phyloP scores from a whole-genome alignment of 1,284 basidiomycete species.

The Kwoniella shivajii region DNA sequence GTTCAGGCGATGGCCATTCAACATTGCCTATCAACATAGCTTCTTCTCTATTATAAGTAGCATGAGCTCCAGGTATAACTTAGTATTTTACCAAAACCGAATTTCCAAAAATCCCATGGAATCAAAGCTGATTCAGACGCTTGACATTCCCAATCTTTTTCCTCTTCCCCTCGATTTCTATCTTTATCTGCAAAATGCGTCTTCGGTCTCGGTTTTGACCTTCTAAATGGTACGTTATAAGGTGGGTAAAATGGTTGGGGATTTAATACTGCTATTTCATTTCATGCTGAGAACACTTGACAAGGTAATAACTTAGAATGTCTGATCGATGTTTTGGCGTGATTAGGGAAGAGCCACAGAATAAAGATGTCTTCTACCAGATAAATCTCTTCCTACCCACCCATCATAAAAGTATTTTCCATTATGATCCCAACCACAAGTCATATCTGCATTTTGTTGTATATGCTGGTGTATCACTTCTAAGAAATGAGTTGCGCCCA shows the following conservation, averaged over 20 bases:
- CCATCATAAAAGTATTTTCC: slow-evolving; percentile 56
- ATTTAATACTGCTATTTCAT: slow-evolving; percentile 58
- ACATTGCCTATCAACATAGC: slow-evolving; percentile 44
- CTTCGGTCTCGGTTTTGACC: slow-evolving; percentile 30
- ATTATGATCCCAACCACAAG: slow-evolving; percentile 56
- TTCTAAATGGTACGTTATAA: slow-evolving; percentile 47
- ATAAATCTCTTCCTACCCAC: slow-evolving; percentile 56
- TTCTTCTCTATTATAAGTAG: slow-evolving; percentile 51
- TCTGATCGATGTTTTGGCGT: slow-evolving; percentile 37
- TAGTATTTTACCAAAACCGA: slow-evolving; percentile 49
- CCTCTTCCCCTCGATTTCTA: no score
- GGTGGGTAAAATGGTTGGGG: slow-evolving; percentile 48
- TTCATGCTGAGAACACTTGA: slow-evolving; percentile 61
- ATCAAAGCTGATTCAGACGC: slow-evolving; percentile 48
- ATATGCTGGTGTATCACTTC: slow-evolving; percentile 55
- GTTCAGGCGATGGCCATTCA: slow-evolving; percentile 34
- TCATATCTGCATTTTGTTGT: slow-evolving; percentile 53
- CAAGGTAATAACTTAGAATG: slow-evolving; percentile 48
- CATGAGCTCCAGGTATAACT: slow-evolving; percentile 49
- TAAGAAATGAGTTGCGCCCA: slow-evolving; percentile 53
- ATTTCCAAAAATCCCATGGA: slow-evolving; percentile 55
- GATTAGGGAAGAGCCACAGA: slow-evolving; percentile 43
- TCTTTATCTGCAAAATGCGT: no score
- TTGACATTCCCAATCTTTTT: slow-evolving; percentile 45
- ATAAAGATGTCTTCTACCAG: slow-evolving; percentile 42